Conservation (phyloP, 106 monocot genomes). For the Phalaenopsis equestris region DNA sequence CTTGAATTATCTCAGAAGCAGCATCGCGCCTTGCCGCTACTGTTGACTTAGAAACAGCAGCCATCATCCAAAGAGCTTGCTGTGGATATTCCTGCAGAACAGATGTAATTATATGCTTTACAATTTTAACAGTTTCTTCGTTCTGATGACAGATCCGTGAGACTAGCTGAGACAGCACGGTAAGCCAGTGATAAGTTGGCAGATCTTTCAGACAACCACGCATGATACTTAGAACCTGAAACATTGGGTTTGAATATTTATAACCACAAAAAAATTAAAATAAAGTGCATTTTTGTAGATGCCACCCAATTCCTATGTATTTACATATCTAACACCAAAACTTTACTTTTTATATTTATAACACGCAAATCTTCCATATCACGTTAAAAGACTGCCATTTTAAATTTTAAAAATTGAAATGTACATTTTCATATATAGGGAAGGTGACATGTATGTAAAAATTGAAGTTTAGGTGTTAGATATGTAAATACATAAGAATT, state of each 20-base stretch:
- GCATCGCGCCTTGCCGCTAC: constrained; percentile 90
- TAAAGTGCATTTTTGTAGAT: too few relatives aligned
- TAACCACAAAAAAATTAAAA: not conserved
- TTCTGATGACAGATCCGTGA: constrained; percentile 97
- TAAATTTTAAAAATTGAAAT: too few relatives aligned
- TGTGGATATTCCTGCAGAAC: constrained; percentile 89
- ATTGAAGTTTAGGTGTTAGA: too few relatives aligned
- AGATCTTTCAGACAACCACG: constrained; percentile 93
- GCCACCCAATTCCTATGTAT: too few relatives aligned
- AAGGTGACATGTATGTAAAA: too few relatives aligned
- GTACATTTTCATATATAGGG: too few relatives aligned
- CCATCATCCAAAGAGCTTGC: constrained; percentile 99
- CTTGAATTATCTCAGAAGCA: constrained; percentile 91
- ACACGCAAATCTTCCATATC: too few relatives aligned
- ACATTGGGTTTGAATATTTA: constrained; percentile 1
- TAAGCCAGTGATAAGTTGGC: constrained; percentile 96
- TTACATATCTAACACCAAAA: too few relatives aligned
- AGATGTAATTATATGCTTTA: constrained; percentile 87
- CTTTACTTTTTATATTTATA: too few relatives aligned
- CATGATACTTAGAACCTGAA: constrained; percentile 81
- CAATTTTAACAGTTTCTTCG: constrained; percentile 71
- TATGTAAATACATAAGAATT: too few relatives aligned
- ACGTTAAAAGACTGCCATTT: too few relatives aligned
- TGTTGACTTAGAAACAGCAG: constrained; percentile 94
- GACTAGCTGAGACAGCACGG: constrained; percentile 85